Evolutionary conservation across 345 rosid species (phyloP), one percentile per base, ranked within the genome.

Genomic region (Turritis glabra): DNA sequence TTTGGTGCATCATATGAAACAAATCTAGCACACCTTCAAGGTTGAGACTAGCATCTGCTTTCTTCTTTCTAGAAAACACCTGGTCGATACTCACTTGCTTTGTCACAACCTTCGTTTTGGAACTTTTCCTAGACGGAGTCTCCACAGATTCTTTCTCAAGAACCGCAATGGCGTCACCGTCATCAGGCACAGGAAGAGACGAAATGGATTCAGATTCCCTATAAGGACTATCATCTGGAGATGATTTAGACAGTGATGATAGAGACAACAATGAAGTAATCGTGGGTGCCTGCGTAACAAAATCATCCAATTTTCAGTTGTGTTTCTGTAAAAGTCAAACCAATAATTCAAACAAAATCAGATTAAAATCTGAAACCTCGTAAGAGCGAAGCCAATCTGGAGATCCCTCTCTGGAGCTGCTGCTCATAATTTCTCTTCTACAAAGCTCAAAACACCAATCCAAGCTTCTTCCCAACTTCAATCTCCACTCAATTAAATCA

Each of bases 341-440:
- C 21, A 23, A 27, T 18, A 14, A 55, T 6, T 30, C 41, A 10
- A 57, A 32, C 7, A 4, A 19, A 64, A 14, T 51, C 47, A 52
- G 51, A 73, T 12, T 48, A 43, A 43, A 62, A 71, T 25, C 17
- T 46, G 8, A 64, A 56, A 92, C 96, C 96, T 85, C 81, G 71
- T 79, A 92, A 69, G 85, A 79, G 19, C 84, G 89, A 38, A 89
- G 84, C 97, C 93, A 92, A 59, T 92, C 92, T 0, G 97, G 93
- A 80, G 97, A 89, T 74, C 80, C 84, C 79, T 86, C 93, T 63
- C 96, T 80, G 21, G 91, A 84, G 78, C 80, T 78, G 75, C 88
- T 85, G 74, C 88, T 85, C 96, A 91, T 89, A 48, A 38, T 56
- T 72, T 46, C 64, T 51, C 64, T 65, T 51, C 64, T 53, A 23